phyloP scores from a whole-genome alignment of 306 rosid species.

The Psophocarpus tetragonolobus region DNA sequence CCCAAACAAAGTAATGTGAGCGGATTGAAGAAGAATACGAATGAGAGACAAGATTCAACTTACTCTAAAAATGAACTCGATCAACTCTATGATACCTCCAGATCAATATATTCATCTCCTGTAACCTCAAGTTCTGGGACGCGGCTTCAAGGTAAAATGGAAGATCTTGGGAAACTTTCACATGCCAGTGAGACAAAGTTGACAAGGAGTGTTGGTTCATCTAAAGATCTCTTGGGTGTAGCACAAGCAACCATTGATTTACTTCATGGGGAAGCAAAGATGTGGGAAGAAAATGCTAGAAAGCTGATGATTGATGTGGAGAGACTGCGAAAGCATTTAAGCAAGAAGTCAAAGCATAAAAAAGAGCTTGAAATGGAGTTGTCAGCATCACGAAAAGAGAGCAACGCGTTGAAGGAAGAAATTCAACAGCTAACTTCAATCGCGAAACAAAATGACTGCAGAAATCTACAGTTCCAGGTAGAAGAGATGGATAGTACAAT shows the following conservation, averaged over 20 bases:
- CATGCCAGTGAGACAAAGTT: constrained; percentile 7
- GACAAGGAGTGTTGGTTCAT: constrained; percentile 34
- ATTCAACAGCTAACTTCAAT: constrained; percentile 23
- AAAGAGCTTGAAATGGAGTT: constrained; percentile 37
- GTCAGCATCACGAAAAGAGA: constrained; percentile 24
- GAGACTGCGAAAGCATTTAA: constrained; percentile 29
- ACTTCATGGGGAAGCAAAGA: constrained; percentile 45
- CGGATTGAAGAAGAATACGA: constrained; percentile 24
- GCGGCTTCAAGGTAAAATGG: constrained; percentile 32
- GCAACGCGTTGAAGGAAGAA: constrained; percentile 28
- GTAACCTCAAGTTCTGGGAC: constrained; percentile 27
- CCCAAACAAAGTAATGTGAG: constrained; percentile 24
- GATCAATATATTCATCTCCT: constrained; percentile 33
- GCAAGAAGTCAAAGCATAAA: constrained; percentile 38
- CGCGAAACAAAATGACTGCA: constrained; percentile 36
- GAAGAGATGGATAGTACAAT: constrained; percentile 39
- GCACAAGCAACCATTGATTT: constrained; percentile 47
- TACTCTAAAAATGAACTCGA: constrained; percentile 17
- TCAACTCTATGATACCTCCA: constrained; percentile 30
- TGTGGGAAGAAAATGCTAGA: constrained; percentile 46
- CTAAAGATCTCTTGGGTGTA: constrained; percentile 43
- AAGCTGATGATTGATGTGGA: constrained; percentile 34
- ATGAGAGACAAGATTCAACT: constrained; percentile 31
- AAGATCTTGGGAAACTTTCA: constrained; percentile 34
- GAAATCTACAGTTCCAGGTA: constrained; percentile 22